Evolutionary conservation across 108 stramenopile genomes (phyloP), one percentile per base, ranked within the genome.

Genomic region (Cyclostephanos tholiformis): DNA sequence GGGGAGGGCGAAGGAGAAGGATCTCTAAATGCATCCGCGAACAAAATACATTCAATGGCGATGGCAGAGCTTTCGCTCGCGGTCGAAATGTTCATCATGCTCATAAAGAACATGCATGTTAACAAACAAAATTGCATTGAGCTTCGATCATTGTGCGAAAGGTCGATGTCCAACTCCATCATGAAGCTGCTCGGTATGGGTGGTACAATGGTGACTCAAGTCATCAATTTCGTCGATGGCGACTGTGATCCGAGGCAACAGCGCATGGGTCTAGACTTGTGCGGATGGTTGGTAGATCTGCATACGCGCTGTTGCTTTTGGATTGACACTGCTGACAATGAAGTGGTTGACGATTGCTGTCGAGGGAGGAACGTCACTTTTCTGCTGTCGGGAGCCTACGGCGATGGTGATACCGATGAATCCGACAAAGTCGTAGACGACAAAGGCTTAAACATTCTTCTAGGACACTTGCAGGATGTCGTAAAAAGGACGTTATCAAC

Each of bases 301-400:
- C 81, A 82, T 52, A 73, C 81, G 55, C 76, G 81, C 39, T 62
- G 71, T 38, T 74, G 81, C 57, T 82, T 82, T 65, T 82, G 81
- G 81, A 55, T 82, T 38, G 81, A 82, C 46, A 67, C 25, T 32
- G 50, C 59, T 1, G 32, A 35, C 39, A 27, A 27, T 30, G 29
- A 58, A 1, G 22, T 0, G 9, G 1, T 55, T 16, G 53, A 55
- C 26, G 25, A 7, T n/a, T n/a, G 30, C 16, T 4, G 36, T 63
- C 14, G 71, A 66, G 38, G 65, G 57, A 20, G 41, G 46, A 52
- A 61, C 51, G 19, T 71, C 79, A 13, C 66, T 25, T 73, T 82
- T 22, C 65, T 82, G 22, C 43, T 74, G 13, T n/a, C 73, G 48
- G 55, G 55, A 51, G 48, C 23, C 4, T 3, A 55, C 53, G 44